These are phyloP conservation scores for Colletotrichum tofieldiae DNA, from an alignment of 2,329 filamentous ascomycete species.

Conservation along the genomic window DNA sequence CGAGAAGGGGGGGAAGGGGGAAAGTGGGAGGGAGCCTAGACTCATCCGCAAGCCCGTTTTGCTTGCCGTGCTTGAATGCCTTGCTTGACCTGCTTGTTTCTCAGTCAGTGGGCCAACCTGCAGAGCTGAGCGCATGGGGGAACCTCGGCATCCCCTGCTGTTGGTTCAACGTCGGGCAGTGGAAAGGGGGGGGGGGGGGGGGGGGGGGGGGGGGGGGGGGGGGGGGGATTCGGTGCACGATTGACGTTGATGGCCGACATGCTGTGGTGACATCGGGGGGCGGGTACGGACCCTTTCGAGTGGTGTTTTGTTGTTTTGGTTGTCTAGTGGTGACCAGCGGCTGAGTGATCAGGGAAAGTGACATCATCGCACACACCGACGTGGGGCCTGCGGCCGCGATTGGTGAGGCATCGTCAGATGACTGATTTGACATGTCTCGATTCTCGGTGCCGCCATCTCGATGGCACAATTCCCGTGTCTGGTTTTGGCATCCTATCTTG, in stretches of 20 bases:
- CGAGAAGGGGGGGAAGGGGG: background rate
- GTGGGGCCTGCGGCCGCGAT: slow-evolving; percentile 1
- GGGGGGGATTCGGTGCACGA: background rate
- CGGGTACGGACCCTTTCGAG: background rate
- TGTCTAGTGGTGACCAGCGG: slow-evolving; percentile 1
- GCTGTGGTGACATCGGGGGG: background rate
- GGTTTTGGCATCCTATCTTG: background rate
- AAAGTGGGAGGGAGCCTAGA: background rate
- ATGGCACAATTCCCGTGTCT: background rate
- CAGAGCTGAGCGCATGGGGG: background rate
- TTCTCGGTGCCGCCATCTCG: slow-evolving; percentile 4
- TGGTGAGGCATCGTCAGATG: slow-evolving; percentile 16
- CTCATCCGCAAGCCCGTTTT: background rate
- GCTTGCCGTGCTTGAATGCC: background rate
- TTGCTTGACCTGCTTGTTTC: background rate
- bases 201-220: background rate
- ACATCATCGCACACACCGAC: slow-evolving; percentile 24
- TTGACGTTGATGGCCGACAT: slow-evolving; percentile 1
- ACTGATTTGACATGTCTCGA: slow-evolving; percentile 6
- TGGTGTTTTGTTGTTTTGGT: background rate
- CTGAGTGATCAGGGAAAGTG: slow-evolving; percentile 6
- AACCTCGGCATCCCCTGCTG: background rate
- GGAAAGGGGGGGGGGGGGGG: background rate
- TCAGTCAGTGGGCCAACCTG: background rate
- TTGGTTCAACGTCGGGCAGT: background rate